phyloP scores from a whole-genome alignment of 345 rosid species.

The Dovyalis caffra region DNA sequence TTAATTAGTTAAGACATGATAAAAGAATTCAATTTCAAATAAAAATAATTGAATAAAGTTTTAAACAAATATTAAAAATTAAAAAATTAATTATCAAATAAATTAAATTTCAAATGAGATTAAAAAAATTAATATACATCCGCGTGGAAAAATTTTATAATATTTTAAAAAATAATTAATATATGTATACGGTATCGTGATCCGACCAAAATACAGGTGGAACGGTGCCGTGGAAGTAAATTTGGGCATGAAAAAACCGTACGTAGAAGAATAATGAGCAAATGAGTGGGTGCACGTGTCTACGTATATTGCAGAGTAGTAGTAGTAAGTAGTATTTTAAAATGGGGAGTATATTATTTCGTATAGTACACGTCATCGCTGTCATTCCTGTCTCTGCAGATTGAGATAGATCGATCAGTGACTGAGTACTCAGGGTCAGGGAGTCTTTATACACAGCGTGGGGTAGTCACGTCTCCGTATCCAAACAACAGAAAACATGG shows the following conservation, averaged over 20 bases:
- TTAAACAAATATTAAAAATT: too few relatives aligned
- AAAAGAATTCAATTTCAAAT: too few relatives aligned
- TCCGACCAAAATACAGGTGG: neutral
- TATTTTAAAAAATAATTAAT: too few relatives aligned
- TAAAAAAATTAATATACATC: too few relatives aligned
- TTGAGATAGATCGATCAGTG: neutral
- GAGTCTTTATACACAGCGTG: neutral
- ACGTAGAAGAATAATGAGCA: conserved; percentile 14
- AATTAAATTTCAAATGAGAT: too few relatives aligned
- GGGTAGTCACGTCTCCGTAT: neutral
- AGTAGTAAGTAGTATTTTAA: neutral
- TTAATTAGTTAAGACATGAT: too few relatives aligned
- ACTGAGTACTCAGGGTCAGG: neutral
- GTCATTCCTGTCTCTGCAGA: neutral
- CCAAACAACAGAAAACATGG: neutral
- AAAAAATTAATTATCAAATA: too few relatives aligned
- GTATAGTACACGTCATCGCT: neutral
- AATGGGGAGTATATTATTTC: neutral
- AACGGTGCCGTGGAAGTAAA: neutral
- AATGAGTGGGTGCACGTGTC: conserved; percentile 21
- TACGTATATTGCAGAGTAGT: neutral
- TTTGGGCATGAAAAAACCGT: too few relatives aligned
- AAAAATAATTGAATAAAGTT: too few relatives aligned
- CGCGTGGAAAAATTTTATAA: too few relatives aligned
- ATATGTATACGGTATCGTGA: too few relatives aligned